Conservation (phyloP, 2,329 filamentous ascomycete genomes). For the Epichloe brachyelytri region DNA sequence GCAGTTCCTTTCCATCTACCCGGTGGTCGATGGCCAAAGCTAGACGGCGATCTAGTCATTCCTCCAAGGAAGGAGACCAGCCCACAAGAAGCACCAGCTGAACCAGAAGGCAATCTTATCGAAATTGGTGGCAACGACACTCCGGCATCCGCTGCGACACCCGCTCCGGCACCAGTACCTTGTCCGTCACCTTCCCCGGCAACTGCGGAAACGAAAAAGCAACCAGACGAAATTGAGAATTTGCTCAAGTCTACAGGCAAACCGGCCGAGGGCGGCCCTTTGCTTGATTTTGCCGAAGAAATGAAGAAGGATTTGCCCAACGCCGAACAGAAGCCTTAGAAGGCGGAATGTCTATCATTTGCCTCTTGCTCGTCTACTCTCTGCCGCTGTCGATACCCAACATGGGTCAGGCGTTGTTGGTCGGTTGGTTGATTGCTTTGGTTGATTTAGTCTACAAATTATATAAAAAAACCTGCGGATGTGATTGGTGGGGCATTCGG, state of each 20-base stretch:
- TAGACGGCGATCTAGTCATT: conserved; percentile 40
- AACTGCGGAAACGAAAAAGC: neutral
- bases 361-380: neutral
- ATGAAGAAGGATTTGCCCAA: conserved; percentile 36
- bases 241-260: conserved; percentile 36
- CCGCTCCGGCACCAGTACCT: neutral
- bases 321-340: conserved; percentile 1
- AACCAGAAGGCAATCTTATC: conserved; percentile 32
- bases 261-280: conserved; percentile 29
- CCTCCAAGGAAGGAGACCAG: conserved; percentile 25
- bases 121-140: conserved; percentile 35
- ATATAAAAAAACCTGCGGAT: neutral
- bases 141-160: neutral
- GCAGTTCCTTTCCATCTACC: conserved; percentile 77
- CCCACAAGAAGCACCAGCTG: conserved; percentile 7
- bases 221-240: conserved; percentile 26
- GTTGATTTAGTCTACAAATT: neutral
- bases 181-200: neutral
- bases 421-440: neutral
- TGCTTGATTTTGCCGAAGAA: conserved; percentile 45
- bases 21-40: conserved; percentile 67
- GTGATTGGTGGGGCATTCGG: neutral
- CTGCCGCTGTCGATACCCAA: neutral
- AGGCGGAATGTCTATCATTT: neutral
- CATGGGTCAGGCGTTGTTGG: conserved; percentile 5